phyloP scores from a whole-genome alignment of 371 early-diverging fungal genomes.

The Mortierella sp. region DNA sequence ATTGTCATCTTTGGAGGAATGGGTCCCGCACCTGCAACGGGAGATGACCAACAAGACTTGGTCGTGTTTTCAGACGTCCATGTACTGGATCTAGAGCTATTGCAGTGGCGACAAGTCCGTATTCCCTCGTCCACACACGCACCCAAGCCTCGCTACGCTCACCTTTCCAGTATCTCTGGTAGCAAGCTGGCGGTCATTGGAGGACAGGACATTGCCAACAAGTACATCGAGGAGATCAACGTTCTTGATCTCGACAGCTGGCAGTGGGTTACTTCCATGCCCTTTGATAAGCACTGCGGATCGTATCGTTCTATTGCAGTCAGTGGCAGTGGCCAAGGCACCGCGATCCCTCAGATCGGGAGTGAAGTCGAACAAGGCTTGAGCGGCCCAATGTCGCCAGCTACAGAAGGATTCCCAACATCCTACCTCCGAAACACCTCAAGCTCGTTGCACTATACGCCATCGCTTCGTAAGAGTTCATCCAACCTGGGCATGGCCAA shows the following conservation, averaged over 20 bases:
- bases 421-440: constrained; percentile 45
- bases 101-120: constrained; percentile 67
- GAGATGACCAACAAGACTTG: constrained; percentile 49
- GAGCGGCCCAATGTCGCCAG: constrained; percentile 25
- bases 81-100: constrained; percentile 71
- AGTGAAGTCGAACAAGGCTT: constrained; percentile 37
- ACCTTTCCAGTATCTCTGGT: constrained; percentile 71
- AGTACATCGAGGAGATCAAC: constrained; percentile 82
- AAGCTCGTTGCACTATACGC: constrained; percentile 33
- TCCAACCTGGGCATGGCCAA: constrained; percentile 49
- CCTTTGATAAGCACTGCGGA: constrained; percentile 79
- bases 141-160: constrained; percentile 86
- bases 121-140: constrained; percentile 62
- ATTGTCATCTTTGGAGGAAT: constrained; percentile 77
- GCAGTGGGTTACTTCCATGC: constrained; percentile 74
- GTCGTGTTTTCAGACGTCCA: constrained; percentile 79
- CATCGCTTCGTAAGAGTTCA: constrained; percentile 45
- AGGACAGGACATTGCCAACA: constrained; percentile 84
- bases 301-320: constrained; percentile 82
- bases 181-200: constrained; percentile 76
- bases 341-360: constrained; percentile 52
- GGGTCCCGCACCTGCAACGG: constrained; percentile 54
- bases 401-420: constrained; percentile 44
- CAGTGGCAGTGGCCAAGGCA: constrained; percentile 51
- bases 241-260: constrained; percentile 74